Percentiles rank a stretch among this genome's conserved stretches.
Conservation (phyloP, 345 rosid species). For the Pistacia vera region DNA sequence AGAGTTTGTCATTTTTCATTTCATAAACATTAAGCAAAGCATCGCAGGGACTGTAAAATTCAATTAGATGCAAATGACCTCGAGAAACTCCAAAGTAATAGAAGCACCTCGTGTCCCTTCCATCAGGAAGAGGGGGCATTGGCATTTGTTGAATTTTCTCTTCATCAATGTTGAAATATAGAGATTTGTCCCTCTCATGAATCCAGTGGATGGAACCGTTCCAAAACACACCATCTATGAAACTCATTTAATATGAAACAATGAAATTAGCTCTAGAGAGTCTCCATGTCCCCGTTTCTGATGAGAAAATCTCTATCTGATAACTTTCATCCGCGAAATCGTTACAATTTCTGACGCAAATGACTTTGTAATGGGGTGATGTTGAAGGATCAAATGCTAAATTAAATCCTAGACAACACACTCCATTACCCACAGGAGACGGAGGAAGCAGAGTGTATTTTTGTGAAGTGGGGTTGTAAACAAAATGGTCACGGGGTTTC, state of each 20-base stretch:
- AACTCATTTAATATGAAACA: neutral
- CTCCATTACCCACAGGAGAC: neutral
- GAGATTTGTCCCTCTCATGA: conserved; percentile 7
- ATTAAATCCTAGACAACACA: conserved; percentile 10
- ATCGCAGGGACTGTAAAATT: conserved; percentile 19
- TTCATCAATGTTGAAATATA: conserved; percentile 29
- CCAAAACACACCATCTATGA: conserved; percentile 4
- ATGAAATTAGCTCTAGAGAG: conserved; percentile 18
- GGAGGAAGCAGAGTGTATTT: conserved; percentile 31
- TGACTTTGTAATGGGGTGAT: conserved; percentile 38
- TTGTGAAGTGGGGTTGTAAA: conserved; percentile 45
- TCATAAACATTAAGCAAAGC: conserved; percentile 31
- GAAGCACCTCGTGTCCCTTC: conserved; percentile 1
- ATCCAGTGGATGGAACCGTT: conserved; percentile 39
- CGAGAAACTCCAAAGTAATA: conserved; percentile 19
- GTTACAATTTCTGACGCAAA: conserved; percentile 24
- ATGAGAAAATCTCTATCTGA: conserved; percentile 39
- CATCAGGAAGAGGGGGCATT: conserved; percentile 26
- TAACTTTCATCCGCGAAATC: conserved; percentile 1
- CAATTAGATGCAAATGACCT: neutral
- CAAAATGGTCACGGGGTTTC: conserved; percentile 11
- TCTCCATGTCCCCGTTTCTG: conserved; percentile 40
- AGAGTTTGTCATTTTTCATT: conserved; percentile 32
- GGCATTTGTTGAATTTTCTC: conserved; percentile 35
- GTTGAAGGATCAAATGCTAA: conserved; percentile 52